Evolutionary conservation across 768 basidiomycete genomes (phyloP).

Genomic region (Agaricus subrufescens): DNA sequence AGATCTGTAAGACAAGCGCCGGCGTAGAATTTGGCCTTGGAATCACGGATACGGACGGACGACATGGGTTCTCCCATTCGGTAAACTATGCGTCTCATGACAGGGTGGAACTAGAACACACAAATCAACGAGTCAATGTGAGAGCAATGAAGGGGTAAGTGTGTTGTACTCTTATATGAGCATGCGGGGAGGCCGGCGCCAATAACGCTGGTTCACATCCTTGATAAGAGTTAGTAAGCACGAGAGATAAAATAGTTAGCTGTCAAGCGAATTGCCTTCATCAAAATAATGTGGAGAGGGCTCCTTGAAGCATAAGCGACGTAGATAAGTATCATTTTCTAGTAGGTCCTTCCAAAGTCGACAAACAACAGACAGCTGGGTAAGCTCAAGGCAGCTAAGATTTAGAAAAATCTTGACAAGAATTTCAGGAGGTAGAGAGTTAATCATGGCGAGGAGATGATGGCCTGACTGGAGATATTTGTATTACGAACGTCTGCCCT

Average conservation of each 20-base stretch:
- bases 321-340: constrained; percentile 3
- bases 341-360: constrained; percentile 12
- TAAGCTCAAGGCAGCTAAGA: constrained; percentile 12
- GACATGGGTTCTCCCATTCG: constrained; percentile 11
- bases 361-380: constrained; percentile 11
- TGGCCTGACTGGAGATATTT: neutral
- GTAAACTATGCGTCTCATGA: constrained; percentile 11
- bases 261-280: neutral
- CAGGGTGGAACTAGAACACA: constrained; percentile 14
- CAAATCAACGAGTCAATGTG: neutral
- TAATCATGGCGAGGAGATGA: neutral
- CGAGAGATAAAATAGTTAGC: neutral
- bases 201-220: neutral
- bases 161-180: neutral
- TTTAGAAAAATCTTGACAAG: constrained; percentile 9
- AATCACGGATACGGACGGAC: neutral
- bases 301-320: constrained; percentile 11
- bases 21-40: neutral
- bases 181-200: neutral
- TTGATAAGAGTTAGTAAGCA: neutral
- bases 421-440: constrained; percentile 11
- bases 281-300: neutral
- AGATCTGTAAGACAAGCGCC: constrained; percentile 3
- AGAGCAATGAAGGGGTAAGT: neutral
- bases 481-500: neutral